These are phyloP conservation scores for Emydomyces testavorans DNA, from an alignment of 2,329 filamentous ascomycete species.

Conservation along the genomic window DNA sequence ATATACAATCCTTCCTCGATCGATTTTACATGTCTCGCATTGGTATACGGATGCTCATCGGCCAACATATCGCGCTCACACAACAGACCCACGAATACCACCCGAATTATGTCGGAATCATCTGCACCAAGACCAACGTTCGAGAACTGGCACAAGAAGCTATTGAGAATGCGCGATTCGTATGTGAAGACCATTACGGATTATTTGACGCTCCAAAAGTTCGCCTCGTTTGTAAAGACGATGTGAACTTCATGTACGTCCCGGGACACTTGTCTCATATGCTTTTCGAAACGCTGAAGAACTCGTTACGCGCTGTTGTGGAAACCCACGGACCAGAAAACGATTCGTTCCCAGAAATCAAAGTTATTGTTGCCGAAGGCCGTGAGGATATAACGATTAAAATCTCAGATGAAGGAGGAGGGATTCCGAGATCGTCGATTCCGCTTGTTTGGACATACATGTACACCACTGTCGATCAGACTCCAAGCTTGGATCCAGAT, in stretches of 20 bases:
- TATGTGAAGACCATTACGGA: conserved; percentile 97
- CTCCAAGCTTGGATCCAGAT: conserved; percentile 86
- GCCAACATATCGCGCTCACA: conserved; percentile 92
- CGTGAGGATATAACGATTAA: conserved; percentile 99
- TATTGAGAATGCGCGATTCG: conserved; percentile 97
- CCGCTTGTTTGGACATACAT: conserved; percentile 99
- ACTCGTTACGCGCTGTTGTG: conserved; percentile 91
- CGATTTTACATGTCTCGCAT: conserved; percentile 99
- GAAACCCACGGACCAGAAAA: conserved; percentile 91
- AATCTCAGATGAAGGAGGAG: conserved; percentile 90
- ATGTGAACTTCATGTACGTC: conserved; percentile 98
- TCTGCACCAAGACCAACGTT: conserved; percentile 97
- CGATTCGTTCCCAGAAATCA: conserved; percentile 90
- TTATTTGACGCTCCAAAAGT: conserved; percentile 94
- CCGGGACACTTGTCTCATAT: conserved; percentile 98
- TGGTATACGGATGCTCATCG: conserved; percentile 97
- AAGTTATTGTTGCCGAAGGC: conserved; percentile 93
- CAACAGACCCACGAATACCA: conserved; percentile 84
- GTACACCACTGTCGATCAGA: conserved; percentile 97
- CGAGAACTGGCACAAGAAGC: conserved; percentile 89
- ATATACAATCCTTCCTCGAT: conserved; percentile 94
- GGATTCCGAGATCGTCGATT: conserved; percentile 84
- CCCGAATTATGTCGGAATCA: conserved; percentile 92
- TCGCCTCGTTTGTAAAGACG: conserved; percentile 86
- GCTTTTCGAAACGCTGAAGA: conserved; percentile 98